A percentile compares a stretch with the other conserved stretches of the same genome.
These are phyloP conservation scores for Neurospora sp. DNA, from an alignment of 495 filamentous ascomycete species.

Conservation along the genomic window DNA sequence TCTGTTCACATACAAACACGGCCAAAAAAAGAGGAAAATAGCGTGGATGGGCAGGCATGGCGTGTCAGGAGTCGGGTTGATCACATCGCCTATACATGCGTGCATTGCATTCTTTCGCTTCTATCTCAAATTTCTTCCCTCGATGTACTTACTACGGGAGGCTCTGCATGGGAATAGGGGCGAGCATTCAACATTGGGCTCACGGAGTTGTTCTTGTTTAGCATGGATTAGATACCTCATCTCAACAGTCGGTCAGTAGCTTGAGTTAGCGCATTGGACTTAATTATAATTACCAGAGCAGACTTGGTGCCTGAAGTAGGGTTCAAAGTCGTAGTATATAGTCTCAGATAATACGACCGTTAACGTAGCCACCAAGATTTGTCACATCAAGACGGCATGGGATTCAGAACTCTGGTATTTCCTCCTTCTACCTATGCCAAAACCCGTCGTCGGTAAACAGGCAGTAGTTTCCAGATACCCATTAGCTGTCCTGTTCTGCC, in stretches of 20 bases:
- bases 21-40: neutral
- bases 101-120: neutral
- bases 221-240: neutral
- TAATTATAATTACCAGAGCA: neutral
- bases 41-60: neutral
- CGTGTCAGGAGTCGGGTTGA: neutral
- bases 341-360: neutral
- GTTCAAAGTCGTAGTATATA: too few relatives aligned
- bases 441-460: neutral
- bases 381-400: neutral
- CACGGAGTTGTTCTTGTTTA: neutral
- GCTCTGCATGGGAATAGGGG: slow-evolving; percentile 11
- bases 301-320: too few relatives aligned
- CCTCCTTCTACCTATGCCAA: neutral
- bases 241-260: neutral
- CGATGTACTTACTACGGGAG: neutral
- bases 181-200: slow-evolving; percentile 21
- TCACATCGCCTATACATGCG: neutral
- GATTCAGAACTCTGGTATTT: neutral
- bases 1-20: neutral
- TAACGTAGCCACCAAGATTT: neutral
- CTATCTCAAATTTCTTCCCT: neutral
- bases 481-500: neutral
- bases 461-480: neutral
- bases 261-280: neutral